Conservation (phyloP, 345 rosid genomes). For the Noccaea caerulescens region DNA sequence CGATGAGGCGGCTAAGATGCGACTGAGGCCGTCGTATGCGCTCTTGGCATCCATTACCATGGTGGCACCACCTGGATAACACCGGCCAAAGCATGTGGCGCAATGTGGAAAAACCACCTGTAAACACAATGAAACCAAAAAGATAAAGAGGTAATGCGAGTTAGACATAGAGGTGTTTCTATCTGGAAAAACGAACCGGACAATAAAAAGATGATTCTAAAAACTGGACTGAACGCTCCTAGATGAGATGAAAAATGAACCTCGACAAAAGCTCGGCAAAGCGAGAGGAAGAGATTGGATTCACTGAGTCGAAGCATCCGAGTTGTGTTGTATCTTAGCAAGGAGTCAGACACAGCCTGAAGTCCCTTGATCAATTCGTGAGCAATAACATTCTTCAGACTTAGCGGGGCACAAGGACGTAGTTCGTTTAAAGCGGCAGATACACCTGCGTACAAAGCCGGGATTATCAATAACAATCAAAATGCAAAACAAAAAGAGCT, state of each 20-base stretch:
- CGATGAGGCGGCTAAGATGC: conserved; percentile 59
- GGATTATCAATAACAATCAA: conserved; percentile 15
- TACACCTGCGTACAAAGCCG: conserved; percentile 58
- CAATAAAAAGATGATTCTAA: neutral
- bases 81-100: conserved; percentile 88
- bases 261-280: conserved; percentile 90
- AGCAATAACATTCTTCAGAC: conserved; percentile 76
- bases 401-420: conserved; percentile 88
- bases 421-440: conserved; percentile 93
- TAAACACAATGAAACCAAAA: conserved; percentile 17
- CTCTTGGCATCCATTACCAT: conserved; percentile 78
- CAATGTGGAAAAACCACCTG: conserved; percentile 89
- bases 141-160: conserved; percentile 17
- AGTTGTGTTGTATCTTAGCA: conserved; percentile 81
- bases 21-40: conserved; percentile 62
- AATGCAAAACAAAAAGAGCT: neutral
- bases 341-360: conserved; percentile 79
- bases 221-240: neutral
- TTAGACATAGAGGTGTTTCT: neutral
- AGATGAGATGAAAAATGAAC: conserved; percentile 40
- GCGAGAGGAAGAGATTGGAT: conserved; percentile 80
- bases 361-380: conserved; percentile 80
- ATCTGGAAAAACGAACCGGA: neutral
- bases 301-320: conserved; percentile 92
- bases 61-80: conserved; percentile 83